Evolutionary conservation across 495 filamentous ascomycete genomes (phyloP), one percentile per base, ranked within the genome.

Genomic region (Pseudotulostoma volvatum): DNA sequence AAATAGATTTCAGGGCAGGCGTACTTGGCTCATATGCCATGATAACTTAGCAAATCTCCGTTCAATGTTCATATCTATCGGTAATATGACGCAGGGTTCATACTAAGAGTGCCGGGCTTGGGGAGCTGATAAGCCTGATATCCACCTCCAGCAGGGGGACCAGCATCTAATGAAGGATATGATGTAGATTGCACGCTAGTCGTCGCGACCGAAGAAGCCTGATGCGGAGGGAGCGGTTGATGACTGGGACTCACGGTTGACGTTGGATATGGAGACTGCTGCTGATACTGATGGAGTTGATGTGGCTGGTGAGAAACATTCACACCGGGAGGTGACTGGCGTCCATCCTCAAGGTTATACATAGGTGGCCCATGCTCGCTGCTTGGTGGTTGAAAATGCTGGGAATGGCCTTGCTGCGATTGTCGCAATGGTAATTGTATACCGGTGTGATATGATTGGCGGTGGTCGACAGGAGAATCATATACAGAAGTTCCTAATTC

Each of bases 401-500:
- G 61, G 38, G 60, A 57, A 34, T 49, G 49, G 7, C 44, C 34
- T 21, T 56, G 53, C 0, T 71, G 63, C 5, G 51, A 56, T 20
- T 55, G 49, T 11, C 43, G 30, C 23, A 55, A 53, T 0, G 73
- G 63, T 5, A 52, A 56, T 17, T 54, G 46, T 3, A 57, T 55
- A 20, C 54, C 52, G 7, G 60, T 50, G 37, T 68, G 64, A 38
- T 67, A 70, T 35, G 68, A 68, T 31, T 54, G 56, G 38, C 55
- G 59, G 23, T 66, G 60, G 21, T 76, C 77, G 30, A 82, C 70
- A 14, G 84, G 84, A 4, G 81, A 83, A 50, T 88, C 81, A 45
- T 90, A 92, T 8, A 73, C 72, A 4, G 80, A 80, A n/a, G 84
- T 85, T 21, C 81, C 79, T 31, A 92, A 63, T 63, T 92, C 84